Evolutionary conservation across 2,329 filamentous ascomycete genomes (phyloP), one percentile per base, ranked within the genome.

Genomic region (Zymoseptoria crescenta): DNA sequence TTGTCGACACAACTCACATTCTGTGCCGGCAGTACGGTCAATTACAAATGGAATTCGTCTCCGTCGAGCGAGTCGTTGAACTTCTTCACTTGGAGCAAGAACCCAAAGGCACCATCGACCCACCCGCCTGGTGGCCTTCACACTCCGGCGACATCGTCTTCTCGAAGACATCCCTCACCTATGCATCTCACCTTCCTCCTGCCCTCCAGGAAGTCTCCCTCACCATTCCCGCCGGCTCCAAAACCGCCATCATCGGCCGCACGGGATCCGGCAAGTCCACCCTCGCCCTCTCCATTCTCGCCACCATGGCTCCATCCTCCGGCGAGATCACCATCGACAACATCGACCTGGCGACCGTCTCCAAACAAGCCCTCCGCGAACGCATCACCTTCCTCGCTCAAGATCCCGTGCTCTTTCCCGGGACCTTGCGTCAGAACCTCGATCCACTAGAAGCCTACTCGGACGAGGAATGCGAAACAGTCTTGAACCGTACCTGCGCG

Each of bases 31-130:
- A 85, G 59, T 96, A 96, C 67, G 91, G 91, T 2, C 84, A 89
- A 68, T 80, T 96, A 1, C 91, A 96, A 71, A 91, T 96, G 82
- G 88, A 96, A 69, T 96, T 96, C 65, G 91, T 96, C 0, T 92
- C 88, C 0, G 89, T 96, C 0, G 91, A 96, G 74, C 84, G 91
- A 49, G 87, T 96, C 0, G 85, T 94, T 8, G 89, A 94, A 72
- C 80, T 96, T 0, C 79, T 94, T 1, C 83, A 89, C 59, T 81
- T 96, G 0, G 88, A 92, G 16, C 84, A 89, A 69, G 91, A 96
- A 70, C 77, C 84, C 0, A 79, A 77, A 0, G 91, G 90, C 1
- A 80, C 82, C 0, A 73, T 89, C 2, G 74, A 82, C 1, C 90
- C 90, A 0, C 88, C 89, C 0, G 84, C 87, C 0, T 82, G 83